phyloP scores from a whole-genome alignment of 2,329 filamentous ascomycete species.

The Clonostachys byssicola region DNA sequence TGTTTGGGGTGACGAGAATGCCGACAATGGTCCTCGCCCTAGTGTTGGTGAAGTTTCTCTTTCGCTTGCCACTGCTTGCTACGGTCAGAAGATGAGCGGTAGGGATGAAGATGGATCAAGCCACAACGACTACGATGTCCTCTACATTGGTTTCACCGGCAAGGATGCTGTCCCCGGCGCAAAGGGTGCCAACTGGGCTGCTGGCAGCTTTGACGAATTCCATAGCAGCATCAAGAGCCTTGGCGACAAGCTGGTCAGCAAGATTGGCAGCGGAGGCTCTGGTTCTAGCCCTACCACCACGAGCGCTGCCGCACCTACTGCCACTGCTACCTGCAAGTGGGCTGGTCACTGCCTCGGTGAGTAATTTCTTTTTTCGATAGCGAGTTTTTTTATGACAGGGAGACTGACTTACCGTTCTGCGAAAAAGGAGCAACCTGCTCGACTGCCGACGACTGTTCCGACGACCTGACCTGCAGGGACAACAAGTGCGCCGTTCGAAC shows the following conservation, averaged over 20 bases:
- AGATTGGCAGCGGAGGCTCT: slow-evolving; percentile 15
- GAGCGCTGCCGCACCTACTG: too few relatives aligned
- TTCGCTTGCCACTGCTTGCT: slow-evolving; percentile 43
- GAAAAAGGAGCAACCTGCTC: too few relatives aligned
- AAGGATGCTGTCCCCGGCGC: slow-evolving; percentile 47
- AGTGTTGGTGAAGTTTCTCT: slow-evolving; percentile 54
- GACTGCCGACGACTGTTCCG: too few relatives aligned
- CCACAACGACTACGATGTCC: slow-evolving; percentile 49
- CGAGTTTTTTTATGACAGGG: too few relatives aligned
- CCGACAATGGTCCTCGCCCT: slow-evolving; percentile 33
- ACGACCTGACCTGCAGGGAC: too few relatives aligned
- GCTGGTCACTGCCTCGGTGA: too few relatives aligned
- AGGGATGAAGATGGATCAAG: slow-evolving; percentile 24
- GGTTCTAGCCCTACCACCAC: too few relatives aligned
- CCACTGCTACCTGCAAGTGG: too few relatives aligned
- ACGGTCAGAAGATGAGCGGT: slow-evolving; percentile 31
- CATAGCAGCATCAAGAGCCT: slow-evolving; percentile 38
- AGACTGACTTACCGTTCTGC: too few relatives aligned
- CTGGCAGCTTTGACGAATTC: slow-evolving; percentile 37
- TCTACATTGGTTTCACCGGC: slow-evolving; percentile 56
- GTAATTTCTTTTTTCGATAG: too few relatives aligned
- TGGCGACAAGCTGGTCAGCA: slow-evolving; percentile 39
- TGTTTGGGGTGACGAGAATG: slow-evolving; percentile 59
- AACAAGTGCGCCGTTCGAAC: too few relatives aligned
- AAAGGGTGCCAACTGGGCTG: slow-evolving; percentile 45